phyloP scores from a whole-genome alignment of 1,284 basidiomycete genomes.

The Leucoagaricus sp. region DNA sequence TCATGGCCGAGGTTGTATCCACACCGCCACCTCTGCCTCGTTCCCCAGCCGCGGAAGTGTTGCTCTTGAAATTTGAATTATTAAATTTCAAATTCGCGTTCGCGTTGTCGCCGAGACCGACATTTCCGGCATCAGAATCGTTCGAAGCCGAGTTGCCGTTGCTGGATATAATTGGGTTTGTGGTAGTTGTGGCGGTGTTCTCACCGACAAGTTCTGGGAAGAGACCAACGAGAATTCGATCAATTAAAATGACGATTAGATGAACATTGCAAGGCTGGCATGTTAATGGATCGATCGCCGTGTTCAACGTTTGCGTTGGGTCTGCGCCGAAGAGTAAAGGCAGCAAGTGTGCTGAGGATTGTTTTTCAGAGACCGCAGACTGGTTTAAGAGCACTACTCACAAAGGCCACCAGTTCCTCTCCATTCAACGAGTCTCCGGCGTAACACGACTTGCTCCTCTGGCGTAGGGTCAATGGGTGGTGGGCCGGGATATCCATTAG shows the following conservation, averaged over 20 bases:
- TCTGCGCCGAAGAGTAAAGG: conserved; percentile 52
- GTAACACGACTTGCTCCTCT: conserved; percentile 66
- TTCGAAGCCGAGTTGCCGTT: background rate
- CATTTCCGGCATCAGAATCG: background rate
- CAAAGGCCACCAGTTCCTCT: conserved; percentile 47
- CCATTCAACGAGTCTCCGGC: conserved; percentile 50
- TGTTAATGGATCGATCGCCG: conserved; percentile 58
- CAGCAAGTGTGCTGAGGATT: conserved; percentile 38
- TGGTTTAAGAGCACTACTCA: conserved; percentile 33
- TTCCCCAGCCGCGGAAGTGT: too few species aligned
- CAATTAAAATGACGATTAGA: conserved; percentile 63
- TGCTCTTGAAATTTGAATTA: background rate
- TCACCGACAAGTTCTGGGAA: conserved; percentile 61
- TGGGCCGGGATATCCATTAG: conserved; percentile 76
- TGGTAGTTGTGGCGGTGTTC: background rate
- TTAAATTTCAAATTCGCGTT: background rate
- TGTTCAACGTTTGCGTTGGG: conserved; percentile 43
- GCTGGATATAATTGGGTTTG: background rate
- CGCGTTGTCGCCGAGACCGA: background rate
- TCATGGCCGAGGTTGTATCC: background rate
- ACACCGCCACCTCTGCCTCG: background rate
- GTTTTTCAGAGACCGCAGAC: too few species aligned
- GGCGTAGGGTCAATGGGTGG: conserved; percentile 64
- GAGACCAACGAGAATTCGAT: conserved; percentile 57
- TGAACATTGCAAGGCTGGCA: conserved; percentile 66